Conservation (phyloP, 805 yeast species). For the Pichia thaimueangensis region DNA sequence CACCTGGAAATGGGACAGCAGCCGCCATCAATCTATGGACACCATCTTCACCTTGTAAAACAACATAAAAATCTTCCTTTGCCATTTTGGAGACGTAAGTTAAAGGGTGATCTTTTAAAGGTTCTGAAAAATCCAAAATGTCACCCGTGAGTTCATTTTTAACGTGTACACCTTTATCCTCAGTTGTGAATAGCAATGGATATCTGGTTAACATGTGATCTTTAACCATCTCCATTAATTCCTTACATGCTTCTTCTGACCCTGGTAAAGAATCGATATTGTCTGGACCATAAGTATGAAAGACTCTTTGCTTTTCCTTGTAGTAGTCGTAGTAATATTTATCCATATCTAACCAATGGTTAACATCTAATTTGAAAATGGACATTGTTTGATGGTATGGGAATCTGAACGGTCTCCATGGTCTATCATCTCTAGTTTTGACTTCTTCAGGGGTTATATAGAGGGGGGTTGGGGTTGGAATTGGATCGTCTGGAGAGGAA, state of each 20-base stretch:
- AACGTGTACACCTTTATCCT: slow-evolving; percentile 44
- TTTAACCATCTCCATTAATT: slow-evolving; percentile 56
- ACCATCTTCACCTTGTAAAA: slow-evolving; percentile 47
- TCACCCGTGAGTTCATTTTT: slow-evolving; percentile 60
- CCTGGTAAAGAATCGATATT: slow-evolving; percentile 65
- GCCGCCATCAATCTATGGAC: slow-evolving; percentile 62
- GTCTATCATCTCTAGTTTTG: slow-evolving; percentile 60
- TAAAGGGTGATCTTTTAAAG: slow-evolving; percentile 60
- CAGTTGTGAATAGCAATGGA: slow-evolving; percentile 52
- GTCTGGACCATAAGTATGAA: slow-evolving; percentile 50
- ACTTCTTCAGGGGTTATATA: slow-evolving; percentile 64
- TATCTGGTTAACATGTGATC: slow-evolving; percentile 56
- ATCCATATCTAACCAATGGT: slow-evolving; percentile 79
- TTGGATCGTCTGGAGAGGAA: slow-evolving; percentile 20
- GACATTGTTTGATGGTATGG: slow-evolving; percentile 80
- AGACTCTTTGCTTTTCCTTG: slow-evolving; percentile 54
- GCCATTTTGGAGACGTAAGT: slow-evolving; percentile 60
- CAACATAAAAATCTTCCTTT: slow-evolving; percentile 69
- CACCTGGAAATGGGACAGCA: slow-evolving; percentile 77
- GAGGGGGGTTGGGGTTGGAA: slow-evolving; percentile 50
- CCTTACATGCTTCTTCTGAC: slow-evolving; percentile 52
- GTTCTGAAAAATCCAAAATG: slow-evolving; percentile 50
- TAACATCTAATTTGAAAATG: slow-evolving; percentile 61
- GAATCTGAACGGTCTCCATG: slow-evolving; percentile 78
- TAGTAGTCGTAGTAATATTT: slow-evolving; percentile 64